These are phyloP conservation scores for Cladosporium sp. DNA, from an alignment of 2,329 filamentous ascomycete species.

Conservation along the genomic window DNA sequence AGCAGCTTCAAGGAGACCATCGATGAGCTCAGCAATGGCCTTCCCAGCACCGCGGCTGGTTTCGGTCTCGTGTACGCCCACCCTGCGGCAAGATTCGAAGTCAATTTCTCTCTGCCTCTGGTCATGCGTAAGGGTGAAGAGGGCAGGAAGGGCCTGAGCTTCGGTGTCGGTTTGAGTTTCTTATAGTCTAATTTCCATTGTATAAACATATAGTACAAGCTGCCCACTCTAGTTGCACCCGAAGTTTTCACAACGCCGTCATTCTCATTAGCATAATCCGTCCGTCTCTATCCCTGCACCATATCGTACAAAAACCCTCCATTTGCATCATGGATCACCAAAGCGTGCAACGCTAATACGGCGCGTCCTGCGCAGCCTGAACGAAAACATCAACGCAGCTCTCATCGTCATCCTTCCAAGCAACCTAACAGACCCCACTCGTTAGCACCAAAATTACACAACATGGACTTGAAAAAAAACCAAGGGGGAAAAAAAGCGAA, in stretches of 20 bases:
- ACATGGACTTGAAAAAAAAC: background rate
- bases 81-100: constrained; percentile 84
- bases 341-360: constrained; percentile 27
- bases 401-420: constrained; percentile 33
- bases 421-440: constrained; percentile 22
- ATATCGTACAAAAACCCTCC: too few relatives aligned
- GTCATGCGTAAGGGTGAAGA: constrained; percentile 79
- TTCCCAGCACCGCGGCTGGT: constrained; percentile 82
- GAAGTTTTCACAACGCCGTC: too few relatives aligned
- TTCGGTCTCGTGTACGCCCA: constrained; percentile 92
- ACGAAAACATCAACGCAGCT: constrained; percentile 35
- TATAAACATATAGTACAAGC: background rate
- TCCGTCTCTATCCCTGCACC: too few relatives aligned
- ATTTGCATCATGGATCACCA: too few relatives aligned
- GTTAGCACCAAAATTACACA: background rate
- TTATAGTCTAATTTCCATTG: constrained; percentile 50
- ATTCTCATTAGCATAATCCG: too few relatives aligned
- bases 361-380: constrained; percentile 34
- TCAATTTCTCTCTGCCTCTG: constrained; percentile 90
- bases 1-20: constrained; percentile 59
- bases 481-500: background rate
- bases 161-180: constrained; percentile 96
- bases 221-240: too few relatives aligned
- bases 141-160: constrained; percentile 81
- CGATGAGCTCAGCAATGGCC: constrained; percentile 64